Conservation (phyloP, 345 rosid species). For the Excoecaria agallocha region DNA sequence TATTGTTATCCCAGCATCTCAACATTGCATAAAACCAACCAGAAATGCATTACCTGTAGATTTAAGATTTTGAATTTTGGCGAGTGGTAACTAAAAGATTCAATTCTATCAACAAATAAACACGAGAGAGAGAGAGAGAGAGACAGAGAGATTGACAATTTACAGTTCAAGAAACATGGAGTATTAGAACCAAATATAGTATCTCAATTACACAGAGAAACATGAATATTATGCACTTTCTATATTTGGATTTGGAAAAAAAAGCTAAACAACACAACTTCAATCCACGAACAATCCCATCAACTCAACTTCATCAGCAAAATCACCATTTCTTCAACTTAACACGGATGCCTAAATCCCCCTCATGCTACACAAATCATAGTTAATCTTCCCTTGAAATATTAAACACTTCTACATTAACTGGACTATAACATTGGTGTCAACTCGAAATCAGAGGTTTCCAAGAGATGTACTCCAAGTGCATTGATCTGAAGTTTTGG, state of each 20-base stretch:
- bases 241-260: slow-evolving; percentile 3
- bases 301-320: slow-evolving; percentile 12
- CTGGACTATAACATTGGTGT: slow-evolving; percentile 17
- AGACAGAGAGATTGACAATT: no score
- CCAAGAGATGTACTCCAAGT: slow-evolving; percentile 15
- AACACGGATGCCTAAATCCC: slow-evolving; percentile 5
- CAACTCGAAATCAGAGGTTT: slow-evolving; percentile 17
- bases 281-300: slow-evolving; percentile 11
- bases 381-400: slow-evolving; percentile 27
- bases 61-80: background rate
- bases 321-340: slow-evolving; percentile 13
- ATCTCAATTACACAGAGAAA: background rate
- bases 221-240: background rate
- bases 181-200: background rate
- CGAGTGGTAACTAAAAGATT: background rate
- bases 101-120: no score
- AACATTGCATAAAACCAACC: no score
- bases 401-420: slow-evolving; percentile 18
- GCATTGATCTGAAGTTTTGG: background rate
- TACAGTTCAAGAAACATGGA: background rate
- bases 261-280: slow-evolving; percentile 3
- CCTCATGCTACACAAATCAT: slow-evolving; percentile 21
- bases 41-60: no score
- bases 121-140: no score
- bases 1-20: no score